phyloP scores from a whole-genome alignment of 768 basidiomycete genomes.

The Kwoniella europaea region DNA sequence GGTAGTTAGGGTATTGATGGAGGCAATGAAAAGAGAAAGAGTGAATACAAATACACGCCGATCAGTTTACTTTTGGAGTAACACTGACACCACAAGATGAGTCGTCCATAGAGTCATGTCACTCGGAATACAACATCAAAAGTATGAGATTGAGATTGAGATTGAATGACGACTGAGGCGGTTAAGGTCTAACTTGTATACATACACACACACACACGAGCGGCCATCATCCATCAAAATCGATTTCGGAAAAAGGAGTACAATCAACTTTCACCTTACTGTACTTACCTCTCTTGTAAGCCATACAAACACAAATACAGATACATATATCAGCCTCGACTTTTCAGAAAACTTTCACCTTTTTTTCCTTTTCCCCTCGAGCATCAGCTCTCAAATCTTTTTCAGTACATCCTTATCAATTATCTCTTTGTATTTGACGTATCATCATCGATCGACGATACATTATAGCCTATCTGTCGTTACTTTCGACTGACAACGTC shows the following conservation, averaged over 20 bases:
- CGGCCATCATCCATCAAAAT: background rate
- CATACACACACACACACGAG: background rate
- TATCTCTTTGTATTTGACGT: background rate
- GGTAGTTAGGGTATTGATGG: background rate
- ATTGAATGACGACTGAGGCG: slow-evolving; percentile 6
- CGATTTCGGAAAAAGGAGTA: background rate
- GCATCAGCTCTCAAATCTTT: background rate
- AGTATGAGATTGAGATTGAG: background rate
- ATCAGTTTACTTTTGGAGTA: slow-evolving; percentile 10
- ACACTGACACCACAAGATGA: background rate
- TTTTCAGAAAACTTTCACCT: background rate
- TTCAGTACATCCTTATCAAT: background rate
- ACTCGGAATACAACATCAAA: background rate
- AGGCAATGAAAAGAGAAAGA: background rate
- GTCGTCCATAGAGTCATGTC: background rate
- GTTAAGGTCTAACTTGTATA: background rate
- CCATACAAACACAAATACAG: background rate
- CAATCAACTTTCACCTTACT: background rate
- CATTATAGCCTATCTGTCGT: no score
- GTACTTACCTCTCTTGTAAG: slow-evolving; percentile 4
- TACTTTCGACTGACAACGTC: no score
- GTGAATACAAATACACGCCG: slow-evolving; percentile 3
- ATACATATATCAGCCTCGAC: slow-evolving; percentile 1
- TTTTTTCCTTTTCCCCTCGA: slow-evolving; percentile 5
- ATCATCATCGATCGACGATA: no score